Percentiles rank a stretch among this genome's conserved stretches.
phyloP scores from a whole-genome alignment of 2,329 filamentous ascomycete genomes.

The Camptophora hylomeconis region DNA sequence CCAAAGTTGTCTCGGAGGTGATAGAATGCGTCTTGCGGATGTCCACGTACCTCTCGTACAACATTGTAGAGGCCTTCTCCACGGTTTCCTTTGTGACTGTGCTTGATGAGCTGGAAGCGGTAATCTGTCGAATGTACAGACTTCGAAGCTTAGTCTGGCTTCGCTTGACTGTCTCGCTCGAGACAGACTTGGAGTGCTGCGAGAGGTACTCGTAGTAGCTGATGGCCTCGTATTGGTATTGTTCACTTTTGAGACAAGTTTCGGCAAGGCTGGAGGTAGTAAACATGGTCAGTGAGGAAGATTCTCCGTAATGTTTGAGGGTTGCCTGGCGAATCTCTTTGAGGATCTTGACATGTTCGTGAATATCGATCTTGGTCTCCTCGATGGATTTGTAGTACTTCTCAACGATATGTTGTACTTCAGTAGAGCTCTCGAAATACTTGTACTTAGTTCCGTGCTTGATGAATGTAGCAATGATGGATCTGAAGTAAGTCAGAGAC shows the following conservation, averaged over 20 bases:
- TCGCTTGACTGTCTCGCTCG: constrained; percentile 4
- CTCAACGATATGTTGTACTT: constrained; percentile 23
- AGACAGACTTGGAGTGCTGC: constrained; percentile 4
- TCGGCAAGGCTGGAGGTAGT: constrained; percentile 26
- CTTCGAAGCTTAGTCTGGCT: constrained; percentile 6
- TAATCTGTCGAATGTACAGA: constrained; percentile 8
- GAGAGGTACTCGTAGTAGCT: constrained; percentile 6
- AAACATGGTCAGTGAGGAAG: constrained; percentile 6
- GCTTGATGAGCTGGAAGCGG: constrained; percentile 3
- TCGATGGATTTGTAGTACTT: constrained; percentile 18
- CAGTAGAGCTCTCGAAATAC: constrained; percentile 7
- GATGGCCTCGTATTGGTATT: constrained; percentile 11
- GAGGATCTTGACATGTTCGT: constrained; percentile 26
- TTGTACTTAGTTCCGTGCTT: constrained; percentile 3
- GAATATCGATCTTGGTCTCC: constrained; percentile 17
- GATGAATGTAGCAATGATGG: constrained; percentile 3
- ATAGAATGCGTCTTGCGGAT: constrained; percentile 24
- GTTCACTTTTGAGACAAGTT: constrained; percentile 14
- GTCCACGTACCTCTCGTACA: constrained; percentile 8
- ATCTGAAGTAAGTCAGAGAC: constrained; percentile 1
- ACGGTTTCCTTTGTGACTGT: constrained; percentile 7
- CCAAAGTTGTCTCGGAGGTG: constrained; percentile 27
- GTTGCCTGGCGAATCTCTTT: constrained; percentile 23
- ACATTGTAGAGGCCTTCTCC: constrained; percentile 3
- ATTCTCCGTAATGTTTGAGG: constrained; percentile 2